Evolutionary conservation across 805 yeast species (phyloP), one percentile per base, ranked within the genome.

Genomic region (Pichia gijzeniarum): DNA sequence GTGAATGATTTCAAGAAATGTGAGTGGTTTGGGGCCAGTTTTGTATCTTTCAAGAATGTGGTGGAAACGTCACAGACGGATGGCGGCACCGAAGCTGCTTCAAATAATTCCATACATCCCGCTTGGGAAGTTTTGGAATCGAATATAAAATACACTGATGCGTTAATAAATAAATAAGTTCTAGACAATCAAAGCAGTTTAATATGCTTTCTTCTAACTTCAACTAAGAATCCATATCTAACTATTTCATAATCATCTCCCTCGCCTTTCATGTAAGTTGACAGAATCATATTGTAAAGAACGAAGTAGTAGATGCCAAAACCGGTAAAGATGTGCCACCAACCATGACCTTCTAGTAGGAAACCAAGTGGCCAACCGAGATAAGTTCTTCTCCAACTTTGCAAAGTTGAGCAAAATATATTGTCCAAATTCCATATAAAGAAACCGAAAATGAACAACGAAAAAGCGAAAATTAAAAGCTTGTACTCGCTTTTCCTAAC

Each of bases 261-360:
- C n/a, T 68, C 66, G 5, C 80, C 81, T 14, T 70, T 69, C 59
- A 87, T 73, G 64, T 82, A 79, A 28, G 83, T 68, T 53, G 91
- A 73, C 50, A 90, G 67, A 51, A 84, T 77, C 67, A 88, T 90
- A 57, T 85, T 74, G 59, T 84, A 88, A 3, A 85, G 79, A 52
- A 90, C 74, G 65, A 87, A 90, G 60, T 73, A 83, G 63, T 91
- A 91, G 10, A 91, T 93, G 2, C 97, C 96, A 18, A 80, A 68
- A 0, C 95, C 95, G 0, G 93, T 85, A 52, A 85, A 72, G 10
- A 85, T 67, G 60, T 91, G 98, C 98, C 98, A 91, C 97, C 97
- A 91, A 20, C 95, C 96, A 58, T 91, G 98, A 25, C 95, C 84
- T 63, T 91, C 98, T 31, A 91, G 69, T 3, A 91, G 53, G 49